A percentile compares a stretch with the other conserved stretches of the same genome.
These are phyloP conservation scores for Candida glaebosa DNA, from an alignment of 805 yeast species.

Conservation along the genomic window DNA sequence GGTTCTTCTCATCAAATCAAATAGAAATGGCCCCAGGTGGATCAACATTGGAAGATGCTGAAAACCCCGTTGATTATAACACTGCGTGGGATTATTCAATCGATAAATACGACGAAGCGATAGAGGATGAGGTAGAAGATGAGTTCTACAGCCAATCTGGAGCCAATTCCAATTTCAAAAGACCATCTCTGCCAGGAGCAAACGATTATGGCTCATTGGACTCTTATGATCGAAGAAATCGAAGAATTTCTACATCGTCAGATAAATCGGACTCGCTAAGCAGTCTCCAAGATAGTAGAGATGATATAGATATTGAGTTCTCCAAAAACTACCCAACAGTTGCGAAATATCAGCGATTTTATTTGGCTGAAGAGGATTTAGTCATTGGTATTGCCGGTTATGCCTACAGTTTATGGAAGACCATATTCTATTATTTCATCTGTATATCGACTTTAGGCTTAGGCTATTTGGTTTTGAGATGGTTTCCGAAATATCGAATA, in stretches of 20 bases:
- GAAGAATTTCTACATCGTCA: constrained; percentile 14
- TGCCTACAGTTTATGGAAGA: constrained; percentile 46
- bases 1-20: constrained; percentile 79
- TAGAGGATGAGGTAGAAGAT: constrained; percentile 6
- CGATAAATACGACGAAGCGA: constrained; percentile 34
- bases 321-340: constrained; percentile 28
- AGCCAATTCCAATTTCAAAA: constrained; percentile 1
- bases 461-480: constrained; percentile 67
- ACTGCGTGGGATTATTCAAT: constrained; percentile 70
- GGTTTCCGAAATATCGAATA: constrained; percentile 81
- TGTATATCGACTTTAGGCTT: constrained; percentile 67
- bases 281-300: constrained; percentile 13
- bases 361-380: constrained; percentile 92
- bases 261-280: constrained; percentile 12
- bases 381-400: constrained; percentile 95
- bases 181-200: constrained; percentile 9
- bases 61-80: constrained; percentile 62
- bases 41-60: constrained; percentile 63
- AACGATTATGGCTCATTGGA: constrained; percentile 27
- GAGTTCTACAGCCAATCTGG: constrained; percentile 1
- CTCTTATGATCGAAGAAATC: constrained; percentile 23
- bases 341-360: constrained; percentile 70
- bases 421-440: constrained; percentile 46
- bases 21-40: constrained; percentile 86
- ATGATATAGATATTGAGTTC: constrained; percentile 18